Evolutionary conservation across 179 eudicot species (phyloP).

Genomic region (Beta corolliflora): DNA sequence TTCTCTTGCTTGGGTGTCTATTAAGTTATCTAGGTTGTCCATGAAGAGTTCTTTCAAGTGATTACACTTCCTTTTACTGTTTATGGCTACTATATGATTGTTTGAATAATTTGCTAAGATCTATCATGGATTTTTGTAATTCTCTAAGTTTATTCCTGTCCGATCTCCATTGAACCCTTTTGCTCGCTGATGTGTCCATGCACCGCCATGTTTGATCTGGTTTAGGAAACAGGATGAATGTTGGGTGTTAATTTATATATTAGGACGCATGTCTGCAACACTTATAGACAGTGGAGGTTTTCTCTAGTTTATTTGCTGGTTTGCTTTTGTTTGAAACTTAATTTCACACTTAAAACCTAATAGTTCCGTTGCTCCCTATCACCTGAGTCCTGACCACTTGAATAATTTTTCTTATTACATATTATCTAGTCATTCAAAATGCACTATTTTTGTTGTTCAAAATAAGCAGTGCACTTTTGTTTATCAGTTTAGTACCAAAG

Average conservation of each 20-base stretch:
- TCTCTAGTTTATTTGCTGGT: background rate
- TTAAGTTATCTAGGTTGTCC: background rate
- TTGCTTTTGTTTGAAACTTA: background rate
- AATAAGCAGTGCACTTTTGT: too few relatives aligned
- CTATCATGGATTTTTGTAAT: background rate
- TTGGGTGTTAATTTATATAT: background rate
- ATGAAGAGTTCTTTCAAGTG: background rate
- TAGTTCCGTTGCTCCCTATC: too few relatives aligned
- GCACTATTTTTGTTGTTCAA: too few relatives aligned
- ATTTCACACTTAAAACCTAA: background rate
- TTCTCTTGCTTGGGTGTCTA: background rate
- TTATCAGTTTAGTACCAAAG: too few relatives aligned
- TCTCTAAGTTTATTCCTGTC: background rate
- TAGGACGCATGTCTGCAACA: background rate
- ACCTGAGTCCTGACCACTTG: too few relatives aligned
- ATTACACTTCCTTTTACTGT: background rate
- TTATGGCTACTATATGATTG: background rate
- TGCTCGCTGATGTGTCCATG: background rate
- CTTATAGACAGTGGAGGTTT: background rate
- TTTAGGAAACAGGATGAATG: background rate
- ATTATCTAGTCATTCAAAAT: too few relatives aligned
- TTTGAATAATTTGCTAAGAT: background rate
- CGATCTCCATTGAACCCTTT: background rate
- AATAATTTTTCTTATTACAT: too few relatives aligned
- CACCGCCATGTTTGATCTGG: background rate